Evolutionary conservation across 2,329 filamentous ascomycete genomes (phyloP).

Genomic region (Colletotrichum sp.): DNA sequence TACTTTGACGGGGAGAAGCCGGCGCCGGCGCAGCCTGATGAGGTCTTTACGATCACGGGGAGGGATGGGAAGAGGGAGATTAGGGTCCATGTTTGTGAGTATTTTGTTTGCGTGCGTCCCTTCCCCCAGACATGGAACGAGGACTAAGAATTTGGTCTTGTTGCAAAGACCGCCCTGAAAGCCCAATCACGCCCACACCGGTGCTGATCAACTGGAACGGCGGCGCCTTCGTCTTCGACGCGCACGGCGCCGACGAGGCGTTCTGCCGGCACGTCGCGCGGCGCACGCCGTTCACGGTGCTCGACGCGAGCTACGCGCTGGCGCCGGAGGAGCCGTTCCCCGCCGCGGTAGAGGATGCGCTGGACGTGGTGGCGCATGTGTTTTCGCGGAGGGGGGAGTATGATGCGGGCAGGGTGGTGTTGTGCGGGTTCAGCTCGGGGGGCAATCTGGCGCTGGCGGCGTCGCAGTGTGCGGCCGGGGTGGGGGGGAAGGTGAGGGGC

Average conservation of each 20-base stretch:
- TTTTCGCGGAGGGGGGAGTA: background rate
- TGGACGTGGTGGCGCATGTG: background rate
- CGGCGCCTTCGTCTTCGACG: background rate
- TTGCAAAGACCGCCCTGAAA: background rate
- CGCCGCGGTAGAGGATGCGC: background rate
- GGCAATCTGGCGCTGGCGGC: background rate
- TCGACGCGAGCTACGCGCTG: background rate
- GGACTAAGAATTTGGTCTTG: background rate
- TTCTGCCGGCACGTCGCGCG: background rate
- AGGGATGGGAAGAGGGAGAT: background rate
- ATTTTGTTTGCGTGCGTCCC: background rate
- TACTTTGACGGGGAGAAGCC: background rate
- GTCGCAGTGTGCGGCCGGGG: background rate
- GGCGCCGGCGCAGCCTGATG: background rate
- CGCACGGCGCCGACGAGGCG: background rate
- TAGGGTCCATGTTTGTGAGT: background rate
- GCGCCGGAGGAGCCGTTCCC: background rate
- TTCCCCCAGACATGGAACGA: too few relatives aligned
- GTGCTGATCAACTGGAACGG: background rate
- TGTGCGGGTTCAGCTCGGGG: background rate
- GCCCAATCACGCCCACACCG: background rate
- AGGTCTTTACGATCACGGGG: background rate
- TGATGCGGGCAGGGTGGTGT: background rate
- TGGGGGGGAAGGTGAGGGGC: background rate
- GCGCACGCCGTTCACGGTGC: background rate